Evolutionary conservation across 2,329 filamentous ascomycete genomes (phyloP).

Genomic region (Cladophialophora yegresii): DNA sequence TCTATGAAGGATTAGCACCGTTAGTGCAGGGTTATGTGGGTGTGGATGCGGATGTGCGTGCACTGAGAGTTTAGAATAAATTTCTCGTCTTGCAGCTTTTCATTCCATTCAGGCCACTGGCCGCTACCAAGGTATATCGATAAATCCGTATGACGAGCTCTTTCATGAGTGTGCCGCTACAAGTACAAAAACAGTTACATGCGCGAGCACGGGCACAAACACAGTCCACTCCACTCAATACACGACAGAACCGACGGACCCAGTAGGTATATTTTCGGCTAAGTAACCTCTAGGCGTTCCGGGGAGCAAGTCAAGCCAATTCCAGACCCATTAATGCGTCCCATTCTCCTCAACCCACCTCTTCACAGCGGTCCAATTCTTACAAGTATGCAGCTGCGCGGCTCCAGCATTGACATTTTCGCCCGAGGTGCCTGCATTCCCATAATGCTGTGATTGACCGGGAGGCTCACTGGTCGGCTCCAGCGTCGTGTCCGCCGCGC

Average conservation of each 20-base stretch:
- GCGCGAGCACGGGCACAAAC: neutral
- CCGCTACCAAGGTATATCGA: neutral
- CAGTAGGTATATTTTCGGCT: too few species aligned
- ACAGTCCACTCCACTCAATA: neutral
- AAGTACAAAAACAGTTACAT: neutral
- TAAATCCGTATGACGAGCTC: neutral
- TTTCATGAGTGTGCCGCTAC: neutral
- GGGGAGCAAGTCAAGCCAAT: neutral
- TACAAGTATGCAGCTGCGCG: conserved; percentile 7
- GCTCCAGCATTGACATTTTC: neutral
- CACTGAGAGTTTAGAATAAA: neutral
- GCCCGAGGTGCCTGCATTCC: neutral
- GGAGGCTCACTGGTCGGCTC: conserved; percentile 12
- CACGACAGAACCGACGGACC: neutral
- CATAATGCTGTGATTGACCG: neutral
- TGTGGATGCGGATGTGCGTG: neutral
- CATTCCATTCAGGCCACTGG: neutral
- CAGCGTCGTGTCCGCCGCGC: conserved; percentile 30
- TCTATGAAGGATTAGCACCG: neutral
- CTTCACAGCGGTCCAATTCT: conserved; percentile 20
- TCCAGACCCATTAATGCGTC: neutral
- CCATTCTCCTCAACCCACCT: conserved; percentile 18
- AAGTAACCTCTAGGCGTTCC: neutral
- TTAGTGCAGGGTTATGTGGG: neutral
- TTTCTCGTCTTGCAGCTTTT: neutral